Percentiles rank a stretch among this genome's conserved stretches.
Conservation (phyloP, 176 grass and related monocot species). For the Carex cristatella region DNA sequence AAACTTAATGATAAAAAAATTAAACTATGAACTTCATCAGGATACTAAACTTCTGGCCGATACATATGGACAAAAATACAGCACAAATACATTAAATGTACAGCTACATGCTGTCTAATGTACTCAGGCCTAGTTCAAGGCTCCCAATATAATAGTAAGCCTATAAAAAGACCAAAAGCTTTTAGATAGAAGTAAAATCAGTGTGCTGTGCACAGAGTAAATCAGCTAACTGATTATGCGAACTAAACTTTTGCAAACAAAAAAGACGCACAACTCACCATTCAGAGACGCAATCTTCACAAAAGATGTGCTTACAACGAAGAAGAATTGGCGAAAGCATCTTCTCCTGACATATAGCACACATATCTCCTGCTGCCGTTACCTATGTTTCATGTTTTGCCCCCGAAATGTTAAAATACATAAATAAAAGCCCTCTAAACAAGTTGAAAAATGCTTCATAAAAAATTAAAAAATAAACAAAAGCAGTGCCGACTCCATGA, state of each 20-base stretch:
- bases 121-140: background rate
- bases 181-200: background rate
- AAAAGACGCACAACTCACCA: constrained; percentile 31
- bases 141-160: background rate
- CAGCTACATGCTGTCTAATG: background rate
- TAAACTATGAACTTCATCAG: background rate
- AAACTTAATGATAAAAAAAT: background rate
- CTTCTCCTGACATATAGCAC: constrained; percentile 93
- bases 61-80: background rate
- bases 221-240: background rate
- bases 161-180: background rate
- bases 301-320: constrained; percentile 83
- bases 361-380: constrained; percentile 63
- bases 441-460: background rate
- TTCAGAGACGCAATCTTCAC: constrained; percentile 89
- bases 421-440: background rate
- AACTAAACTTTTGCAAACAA: background rate
- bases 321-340: constrained; percentile 77
- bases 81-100: background rate
- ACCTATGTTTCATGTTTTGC: constrained; percentile 36
- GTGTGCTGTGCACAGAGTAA: background rate
- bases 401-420: background rate
- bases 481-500: background rate
- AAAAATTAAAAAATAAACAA: background rate
- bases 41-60: background rate